These are phyloP conservation scores for Vigna radiata DNA, from an alignment of 306 rosid genomes.

Conservation along the genomic window DNA sequence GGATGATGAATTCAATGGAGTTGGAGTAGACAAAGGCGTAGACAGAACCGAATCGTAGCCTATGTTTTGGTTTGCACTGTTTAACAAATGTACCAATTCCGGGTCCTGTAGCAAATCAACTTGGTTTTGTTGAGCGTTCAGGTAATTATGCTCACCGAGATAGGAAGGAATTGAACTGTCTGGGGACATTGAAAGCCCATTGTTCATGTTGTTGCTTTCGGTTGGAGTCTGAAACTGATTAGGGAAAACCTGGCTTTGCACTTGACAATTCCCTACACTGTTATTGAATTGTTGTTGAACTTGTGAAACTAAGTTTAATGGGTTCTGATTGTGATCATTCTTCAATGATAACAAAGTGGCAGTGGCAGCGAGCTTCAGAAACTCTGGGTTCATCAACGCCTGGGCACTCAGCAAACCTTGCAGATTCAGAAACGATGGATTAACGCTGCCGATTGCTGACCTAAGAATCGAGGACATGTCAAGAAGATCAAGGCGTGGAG, in stretches of 20 bases:
- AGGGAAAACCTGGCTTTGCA: conserved; percentile 46
- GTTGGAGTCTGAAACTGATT: conserved; percentile 48
- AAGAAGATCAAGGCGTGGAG: conserved; percentile 84
- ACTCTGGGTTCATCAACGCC: conserved; percentile 65
- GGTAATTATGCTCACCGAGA: conserved; percentile 37
- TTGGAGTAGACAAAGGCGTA: conserved; percentile 69
- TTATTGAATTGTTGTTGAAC: conserved; percentile 40
- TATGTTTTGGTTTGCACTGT: conserved; percentile 42
- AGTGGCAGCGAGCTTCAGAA: conserved; percentile 62
- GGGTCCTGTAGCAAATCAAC: conserved; percentile 47
- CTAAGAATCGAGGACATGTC: conserved; percentile 72
- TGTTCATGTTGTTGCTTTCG: conserved; percentile 37
- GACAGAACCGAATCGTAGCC: conserved; percentile 68
- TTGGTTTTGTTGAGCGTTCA: conserved; percentile 46
- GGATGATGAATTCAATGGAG: conserved; percentile 71
- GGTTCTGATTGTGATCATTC: conserved; percentile 58
- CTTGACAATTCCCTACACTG: conserved; percentile 43
- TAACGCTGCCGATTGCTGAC: conserved; percentile 53
- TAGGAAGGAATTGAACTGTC: conserved; percentile 51
- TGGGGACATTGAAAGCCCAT: conserved; percentile 46
- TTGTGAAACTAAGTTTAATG: conserved; percentile 40
- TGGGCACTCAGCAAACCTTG: conserved; percentile 65
- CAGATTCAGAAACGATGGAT: conserved; percentile 59
- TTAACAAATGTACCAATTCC: conserved; percentile 43
- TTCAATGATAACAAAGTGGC: conserved; percentile 57